Evolutionary conservation across 108 stramenopile species (phyloP), one percentile per base, ranked within the genome.

Genomic region (Bacterosira constricta): DNA sequence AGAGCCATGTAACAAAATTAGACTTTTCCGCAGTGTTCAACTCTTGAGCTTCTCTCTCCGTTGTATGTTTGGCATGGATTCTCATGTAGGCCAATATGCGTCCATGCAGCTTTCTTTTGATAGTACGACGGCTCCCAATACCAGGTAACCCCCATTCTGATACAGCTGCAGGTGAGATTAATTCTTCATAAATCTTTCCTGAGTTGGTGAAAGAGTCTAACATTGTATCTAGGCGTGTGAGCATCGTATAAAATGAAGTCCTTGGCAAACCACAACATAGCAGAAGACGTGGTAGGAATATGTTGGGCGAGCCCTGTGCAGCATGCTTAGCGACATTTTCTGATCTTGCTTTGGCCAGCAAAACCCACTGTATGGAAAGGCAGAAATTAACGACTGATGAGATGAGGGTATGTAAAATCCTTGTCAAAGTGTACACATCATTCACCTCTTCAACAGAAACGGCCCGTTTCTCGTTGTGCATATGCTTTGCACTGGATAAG

Each of bases 201-300:
- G 57, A 56, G 15, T 88, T 82, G 3, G 41, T 9, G 13, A 84
- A 61, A n/a, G 69, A 66, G 9, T 82, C 83, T 2, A 86, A 85
- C 9, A 89, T 52, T 46, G 78, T 80, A 36, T 79, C 85, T 4
- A 92, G 75, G 1, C 91, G 74, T 27, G 87, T 73, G 5, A 92
- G 60, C 88, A 89, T 92, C 4, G 87, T 84, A 20, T 79, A 17
- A 21, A 89, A 59, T 15, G 87, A 86, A 12, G 85, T 80, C 34
- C 61, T 34, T 1, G 91, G 79, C 34, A 92, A 71, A 9, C 91
- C 91, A 45, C 88, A 89, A 60, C 86, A 92, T 17, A 92, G 83
- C n/a, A 92, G 79, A 15, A 92, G 60, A 27, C 91, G 80, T 8
- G 91, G 86, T 1, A 92, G 60, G 64, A 88, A 85, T 7, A 44